Conservation (phyloP, 129 eudicot genomes). For the Silybum marianum region DNA sequence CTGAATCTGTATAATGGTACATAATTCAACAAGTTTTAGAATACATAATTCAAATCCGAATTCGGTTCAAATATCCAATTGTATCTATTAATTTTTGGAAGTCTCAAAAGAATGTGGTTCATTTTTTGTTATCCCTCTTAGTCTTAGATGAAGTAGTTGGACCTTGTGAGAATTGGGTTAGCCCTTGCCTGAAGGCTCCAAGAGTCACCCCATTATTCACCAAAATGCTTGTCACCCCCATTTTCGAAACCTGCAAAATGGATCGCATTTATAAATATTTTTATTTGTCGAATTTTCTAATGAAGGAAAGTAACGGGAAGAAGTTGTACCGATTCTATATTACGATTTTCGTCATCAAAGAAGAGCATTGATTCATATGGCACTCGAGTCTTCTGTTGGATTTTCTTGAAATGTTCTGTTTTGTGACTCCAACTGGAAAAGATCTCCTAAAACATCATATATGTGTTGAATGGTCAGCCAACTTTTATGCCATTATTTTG, state of each 20-base stretch:
- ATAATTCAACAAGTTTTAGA: neutral
- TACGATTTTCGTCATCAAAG: conserved; percentile 92
- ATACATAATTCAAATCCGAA: neutral
- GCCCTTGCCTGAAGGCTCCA: conserved; percentile 81
- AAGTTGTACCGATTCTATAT: conserved; percentile 71
- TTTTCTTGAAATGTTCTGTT: conserved; percentile 91
- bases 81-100: neutral
- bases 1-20: neutral
- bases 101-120: neutral
- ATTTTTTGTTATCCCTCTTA: conserved; percentile 45
- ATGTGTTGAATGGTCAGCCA: neutral
- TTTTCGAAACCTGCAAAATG: conserved; percentile 63
- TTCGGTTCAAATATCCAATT: conserved; percentile 16
- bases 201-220: conserved; percentile 82
- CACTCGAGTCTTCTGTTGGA: conserved; percentile 63
- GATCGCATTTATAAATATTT: neutral
- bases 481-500: conserved; percentile 3
- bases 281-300: neutral
- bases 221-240: conserved; percentile 88
- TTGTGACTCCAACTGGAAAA: conserved; percentile 95
- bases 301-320: conserved; percentile 3
- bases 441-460: conserved; percentile 62
- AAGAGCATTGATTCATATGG: conserved; percentile 85
- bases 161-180: conserved; percentile 57
- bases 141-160: conserved; percentile 48